Evolutionary conservation across 106 monocot species (phyloP), one percentile per base, ranked within the genome.

Genomic region (Triglochin maritima): DNA sequence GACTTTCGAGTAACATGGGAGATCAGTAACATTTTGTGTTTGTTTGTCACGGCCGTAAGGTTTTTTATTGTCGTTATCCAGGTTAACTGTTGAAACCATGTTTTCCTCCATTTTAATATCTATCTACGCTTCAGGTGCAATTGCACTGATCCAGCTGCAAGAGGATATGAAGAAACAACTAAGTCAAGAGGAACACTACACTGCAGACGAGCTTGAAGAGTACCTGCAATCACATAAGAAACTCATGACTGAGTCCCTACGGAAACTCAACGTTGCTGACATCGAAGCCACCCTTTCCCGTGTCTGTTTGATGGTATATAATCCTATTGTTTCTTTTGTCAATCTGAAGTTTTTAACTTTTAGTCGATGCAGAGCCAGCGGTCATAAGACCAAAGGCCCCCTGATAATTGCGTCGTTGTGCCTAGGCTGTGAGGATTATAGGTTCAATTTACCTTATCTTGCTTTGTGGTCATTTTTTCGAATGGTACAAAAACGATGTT

Each of bases 191-290:
- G 88, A 81, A 2, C 78, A 81, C 57, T 91, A 86, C 67, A 91
- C 88, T 5, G 88, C 91, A 63, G 84, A 82, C 64, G 81, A 91
- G 67, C 90, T 96, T 50, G 96, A 98, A 69, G 71, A 75, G 7
- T 98, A 92, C 73, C 70, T 91, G 85, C 70, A 79, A 68, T 66
- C 81, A 46, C 83, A 98, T 59, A 88, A 98, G 75, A 86, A 86
- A 69, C 46, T 91, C 69, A 88, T 98, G 96, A 74, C 84, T 49
- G 86, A 98, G 75, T 92, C 96, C 5, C 80, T 98, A 17, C 91
- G 91, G 96, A 98, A 98, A 75, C 88, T 98, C 41, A 98, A 98
- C 79, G 96, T 98, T 77, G 91, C 91, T 54, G 96, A 91, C 77
- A 98, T 98, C 62, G 96, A 98, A 75, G 96, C 86, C 63, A 98